Percentiles rank a stretch among this genome's conserved stretches.
Conservation (phyloP, 495 filamentous ascomycete genomes). For the Podospora appendiculata region DNA sequence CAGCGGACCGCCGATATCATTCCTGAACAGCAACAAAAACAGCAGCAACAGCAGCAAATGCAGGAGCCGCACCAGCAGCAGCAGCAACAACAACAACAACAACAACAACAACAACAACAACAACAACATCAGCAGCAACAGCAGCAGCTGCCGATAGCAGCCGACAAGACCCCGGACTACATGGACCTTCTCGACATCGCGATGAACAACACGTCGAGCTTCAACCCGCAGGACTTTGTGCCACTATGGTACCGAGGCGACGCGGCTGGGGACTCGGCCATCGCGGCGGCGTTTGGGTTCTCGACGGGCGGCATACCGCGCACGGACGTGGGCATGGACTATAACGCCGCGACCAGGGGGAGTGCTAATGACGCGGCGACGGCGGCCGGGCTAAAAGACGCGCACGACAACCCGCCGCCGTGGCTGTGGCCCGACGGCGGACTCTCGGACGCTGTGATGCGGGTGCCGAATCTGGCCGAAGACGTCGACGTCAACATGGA, state of each 20-base stretch:
- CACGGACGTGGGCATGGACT: background rate
- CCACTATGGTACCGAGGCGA: constrained; percentile 5
- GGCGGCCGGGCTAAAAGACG: constrained; percentile 3
- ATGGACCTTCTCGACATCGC: constrained; percentile 26
- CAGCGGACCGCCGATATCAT: too few relatives aligned
- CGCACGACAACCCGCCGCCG: constrained; percentile 29
- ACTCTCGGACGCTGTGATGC: constrained; percentile 5
- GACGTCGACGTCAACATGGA: constrained; percentile 34
- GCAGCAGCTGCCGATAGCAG: background rate
- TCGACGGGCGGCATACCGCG: constrained; percentile 1
- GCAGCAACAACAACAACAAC: constrained; percentile 2
- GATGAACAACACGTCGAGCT: constrained; percentile 24
- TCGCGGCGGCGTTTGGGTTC: constrained; percentile 4
- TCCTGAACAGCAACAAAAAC: too few relatives aligned
- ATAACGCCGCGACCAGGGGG: background rate
- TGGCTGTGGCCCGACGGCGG: constrained; percentile 34
- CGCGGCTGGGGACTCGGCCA: background rate
- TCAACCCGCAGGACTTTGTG: constrained; percentile 15
- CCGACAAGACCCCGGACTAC: constrained; percentile 3
- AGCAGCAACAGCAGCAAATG: background rate
- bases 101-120: background rate
- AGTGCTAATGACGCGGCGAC: constrained; percentile 1
- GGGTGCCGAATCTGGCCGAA: constrained; percentile 16
- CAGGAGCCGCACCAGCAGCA: background rate
- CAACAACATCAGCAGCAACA: background rate